These are phyloP conservation scores for Thielaviopsis punctulata DNA, from an alignment of 2,329 filamentous ascomycete genomes.

Conservation along the genomic window DNA sequence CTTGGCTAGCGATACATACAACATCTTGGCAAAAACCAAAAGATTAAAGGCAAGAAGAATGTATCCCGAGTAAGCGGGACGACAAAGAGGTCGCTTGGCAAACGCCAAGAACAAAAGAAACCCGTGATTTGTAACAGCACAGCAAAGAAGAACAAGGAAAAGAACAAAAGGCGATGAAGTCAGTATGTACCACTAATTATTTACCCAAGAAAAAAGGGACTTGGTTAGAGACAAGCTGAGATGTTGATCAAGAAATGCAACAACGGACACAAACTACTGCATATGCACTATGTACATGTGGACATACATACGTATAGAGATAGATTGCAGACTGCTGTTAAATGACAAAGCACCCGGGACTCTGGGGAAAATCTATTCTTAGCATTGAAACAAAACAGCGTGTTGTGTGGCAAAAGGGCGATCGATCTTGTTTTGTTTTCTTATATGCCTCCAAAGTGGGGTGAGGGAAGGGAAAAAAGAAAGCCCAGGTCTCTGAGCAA, in stretches of 20 bases:
- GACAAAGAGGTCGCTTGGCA: neutral
- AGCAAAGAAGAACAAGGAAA: no score
- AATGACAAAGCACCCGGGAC: neutral
- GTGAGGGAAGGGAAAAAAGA: no score
- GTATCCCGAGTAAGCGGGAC: neutral
- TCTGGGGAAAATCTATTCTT: neutral
- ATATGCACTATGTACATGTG: no score
- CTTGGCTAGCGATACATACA: neutral
- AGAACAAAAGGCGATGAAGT: no score
- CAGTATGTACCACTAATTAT: neutral
- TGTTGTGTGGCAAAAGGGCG: neutral
- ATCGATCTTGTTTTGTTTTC: neutral
- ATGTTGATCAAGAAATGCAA: neutral
- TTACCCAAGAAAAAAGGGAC: neutral
- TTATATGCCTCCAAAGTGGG: neutral
- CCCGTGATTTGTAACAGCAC: neutral
- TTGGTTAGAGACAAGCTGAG: neutral
- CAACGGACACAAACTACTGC: no score
- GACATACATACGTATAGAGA: no score
- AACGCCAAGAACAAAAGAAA: neutral
- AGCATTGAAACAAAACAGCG: neutral
- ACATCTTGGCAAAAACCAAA: neutral
- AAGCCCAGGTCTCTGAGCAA: no score
- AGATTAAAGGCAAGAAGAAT: no score
- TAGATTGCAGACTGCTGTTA: no score